Percentiles rank a stretch among this genome's conserved stretches.
phyloP scores from a whole-genome alignment of 1,284 basidiomycete genomes.

The Fomitopsis pinicola region DNA sequence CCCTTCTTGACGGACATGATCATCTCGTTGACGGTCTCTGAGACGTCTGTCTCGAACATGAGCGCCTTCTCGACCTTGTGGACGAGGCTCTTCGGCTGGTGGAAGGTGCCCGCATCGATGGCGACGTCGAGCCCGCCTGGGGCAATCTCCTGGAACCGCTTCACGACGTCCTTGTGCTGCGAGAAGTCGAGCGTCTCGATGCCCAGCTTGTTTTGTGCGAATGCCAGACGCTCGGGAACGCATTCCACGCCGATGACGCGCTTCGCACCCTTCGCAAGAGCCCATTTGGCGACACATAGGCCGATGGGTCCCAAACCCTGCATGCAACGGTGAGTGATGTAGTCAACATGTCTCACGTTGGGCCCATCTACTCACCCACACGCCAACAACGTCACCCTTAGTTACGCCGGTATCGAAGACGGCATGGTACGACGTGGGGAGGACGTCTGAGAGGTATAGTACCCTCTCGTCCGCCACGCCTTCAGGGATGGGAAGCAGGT shows the following conservation, averaged over 20 bases:
- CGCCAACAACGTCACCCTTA: slow-evolving; percentile 60
- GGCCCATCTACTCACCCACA: slow-evolving; percentile 43
- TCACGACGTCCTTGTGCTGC: slow-evolving; percentile 50
- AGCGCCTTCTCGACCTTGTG: slow-evolving; percentile 70
- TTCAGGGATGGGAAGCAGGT: slow-evolving; percentile 67
- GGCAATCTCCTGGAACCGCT: slow-evolving; percentile 56
- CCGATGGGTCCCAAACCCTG: slow-evolving; percentile 64
- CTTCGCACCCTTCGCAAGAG: slow-evolving; percentile 63
- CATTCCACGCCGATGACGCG: slow-evolving; percentile 73
- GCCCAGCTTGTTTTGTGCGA: slow-evolving; percentile 50
- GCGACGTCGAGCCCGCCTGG: slow-evolving; percentile 64
- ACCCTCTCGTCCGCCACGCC: slow-evolving; percentile 60
- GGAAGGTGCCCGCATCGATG: slow-evolving; percentile 59
- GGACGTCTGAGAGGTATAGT: slow-evolving; percentile 67
- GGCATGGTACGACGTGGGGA: slow-evolving; percentile 70
- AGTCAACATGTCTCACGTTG: background rate
- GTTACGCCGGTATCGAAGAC: slow-evolving; percentile 68
- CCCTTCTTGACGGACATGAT: slow-evolving; percentile 59
- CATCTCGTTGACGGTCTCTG: slow-evolving; percentile 72
- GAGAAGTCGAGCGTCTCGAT: slow-evolving; percentile 67
- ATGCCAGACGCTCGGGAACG: slow-evolving; percentile 56
- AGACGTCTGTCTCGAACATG: slow-evolving; percentile 74
- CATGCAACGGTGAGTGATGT: background rate
- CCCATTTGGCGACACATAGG: slow-evolving; percentile 57
- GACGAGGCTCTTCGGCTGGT: slow-evolving; percentile 58